Evolutionary conservation across 169 alveolate species (phyloP), one percentile per base, ranked within the genome.

Genomic region (Cryptosporidium baileyi): DNA sequence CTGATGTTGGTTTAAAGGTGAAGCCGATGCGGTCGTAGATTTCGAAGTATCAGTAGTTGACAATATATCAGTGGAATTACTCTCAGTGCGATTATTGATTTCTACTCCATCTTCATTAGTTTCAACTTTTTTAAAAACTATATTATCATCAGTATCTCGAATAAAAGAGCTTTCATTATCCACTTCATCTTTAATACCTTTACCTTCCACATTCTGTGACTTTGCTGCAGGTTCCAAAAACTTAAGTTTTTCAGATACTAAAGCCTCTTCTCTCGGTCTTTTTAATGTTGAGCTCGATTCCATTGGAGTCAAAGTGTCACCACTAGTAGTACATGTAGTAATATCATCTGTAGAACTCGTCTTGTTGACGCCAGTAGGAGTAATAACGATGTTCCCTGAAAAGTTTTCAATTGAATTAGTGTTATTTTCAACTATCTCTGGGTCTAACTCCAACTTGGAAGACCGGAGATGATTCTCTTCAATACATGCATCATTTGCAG

Each of bases 301-400:
- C 24, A 74, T 59, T 7, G 85, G 85, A 17, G 85, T 74, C 22
- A 30, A 57, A n/a, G 36, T 19, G 7, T 57, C 67, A 54, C 85
- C 43, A 13, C 67, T 74, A 0, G 85, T 74, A 17, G 85, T 74
- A 17, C 85, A 74, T 3, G 85, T 74, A n/a, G 85, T 74, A 17
- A 74, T 57, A 19, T 74, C 85, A 26, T 74, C 85, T 7, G 54
- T 74, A 45, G 85, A 74, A 45, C 44, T 74, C 17, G 38, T 11
- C 28, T 74, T 74, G 60, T 59, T 74, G 26, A 57, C 85, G 8
- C 85, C 85, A n/a, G 85, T 74, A 8, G 85, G 85, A 15, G 85
- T 74, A 38, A 74, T 74, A 6, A 74, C 85, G 17, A 74, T 67
- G 45, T 13, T 40, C 19, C 74, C 74, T 38, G 54, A 45, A 19